Conservation (phyloP, 1,139 yeast genomes). For the Suhomyces panamericanus region DNA sequence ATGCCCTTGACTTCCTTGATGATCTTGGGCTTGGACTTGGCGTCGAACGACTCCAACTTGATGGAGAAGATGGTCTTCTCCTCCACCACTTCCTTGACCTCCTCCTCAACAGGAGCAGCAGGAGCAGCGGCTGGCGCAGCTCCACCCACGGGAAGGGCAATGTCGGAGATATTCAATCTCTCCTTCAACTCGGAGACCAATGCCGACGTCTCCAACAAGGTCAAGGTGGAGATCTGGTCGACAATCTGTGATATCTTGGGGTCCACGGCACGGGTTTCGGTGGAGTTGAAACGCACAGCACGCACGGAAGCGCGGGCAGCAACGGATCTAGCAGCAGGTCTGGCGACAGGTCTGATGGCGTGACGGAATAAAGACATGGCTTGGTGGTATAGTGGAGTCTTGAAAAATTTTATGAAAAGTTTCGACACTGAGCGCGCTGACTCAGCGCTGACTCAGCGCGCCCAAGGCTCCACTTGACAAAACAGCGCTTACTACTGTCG, state of each 20-base stretch:
- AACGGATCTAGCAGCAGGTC: constrained; percentile 30
- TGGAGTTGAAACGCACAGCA: constrained; percentile 54
- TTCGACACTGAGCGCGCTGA: constrained; percentile 1
- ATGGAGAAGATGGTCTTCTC: constrained; percentile 92
- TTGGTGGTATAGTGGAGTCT: constrained; percentile 3
- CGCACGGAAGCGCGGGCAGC: constrained; percentile 27
- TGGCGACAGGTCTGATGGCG: constrained; percentile 38
- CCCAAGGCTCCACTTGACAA: too few relatives aligned
- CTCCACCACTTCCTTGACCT: constrained; percentile 75
- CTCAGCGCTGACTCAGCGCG: too few relatives aligned
- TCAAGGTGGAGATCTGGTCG: constrained; percentile 84
- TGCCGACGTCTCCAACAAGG: constrained; percentile 85
- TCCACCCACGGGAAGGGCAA: constrained; percentile 77
- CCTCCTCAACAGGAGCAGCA: constrained; percentile 73
- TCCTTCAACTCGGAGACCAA: constrained; percentile 82
- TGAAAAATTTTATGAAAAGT: constrained; percentile 21
- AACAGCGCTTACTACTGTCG: too few relatives aligned
- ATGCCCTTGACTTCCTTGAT: constrained; percentile 94
- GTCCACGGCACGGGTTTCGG: constrained; percentile 56
- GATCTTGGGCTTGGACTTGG: constrained; percentile 95
- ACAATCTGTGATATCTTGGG: constrained; percentile 89
- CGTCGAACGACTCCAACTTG: constrained; percentile 90
- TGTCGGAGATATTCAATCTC: constrained; percentile 89
- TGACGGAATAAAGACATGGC: constrained; percentile 40
- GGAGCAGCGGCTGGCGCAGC: constrained; percentile 67